phyloP scores from a whole-genome alignment of 2,329 filamentous ascomycete species.

The Lachnellula suecica region DNA sequence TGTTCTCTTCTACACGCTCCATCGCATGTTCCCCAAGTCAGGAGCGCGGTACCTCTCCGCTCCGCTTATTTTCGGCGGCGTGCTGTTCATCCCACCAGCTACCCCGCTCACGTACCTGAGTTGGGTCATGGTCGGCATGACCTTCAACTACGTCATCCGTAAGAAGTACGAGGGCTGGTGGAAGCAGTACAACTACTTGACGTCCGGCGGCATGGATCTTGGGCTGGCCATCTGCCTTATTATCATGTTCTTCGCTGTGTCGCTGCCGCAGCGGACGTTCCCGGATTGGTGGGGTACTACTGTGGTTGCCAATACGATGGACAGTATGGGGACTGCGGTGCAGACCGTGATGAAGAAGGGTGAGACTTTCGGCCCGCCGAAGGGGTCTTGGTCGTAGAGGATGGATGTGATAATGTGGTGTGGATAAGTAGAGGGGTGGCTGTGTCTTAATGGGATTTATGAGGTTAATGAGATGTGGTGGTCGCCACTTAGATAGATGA shows the following conservation, averaged over 20 bases:
- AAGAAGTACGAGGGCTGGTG: conserved; percentile 70
- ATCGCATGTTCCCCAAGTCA: conserved; percentile 60
- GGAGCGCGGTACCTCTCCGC: conserved; percentile 65
- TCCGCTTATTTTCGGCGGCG: conserved; percentile 67
- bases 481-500: too few species aligned
- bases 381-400: conserved; percentile 8
- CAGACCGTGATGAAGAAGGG: conserved; percentile 7
- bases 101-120: conserved; percentile 69
- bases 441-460: background rate
- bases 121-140: conserved; percentile 61
- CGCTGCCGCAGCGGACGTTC: conserved; percentile 51
- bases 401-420: background rate
- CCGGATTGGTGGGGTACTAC: conserved; percentile 52
- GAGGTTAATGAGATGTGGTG: too few species aligned
- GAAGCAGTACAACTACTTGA: conserved; percentile 76
- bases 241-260: conserved; percentile 68
- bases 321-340: conserved; percentile 8
- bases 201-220: conserved; percentile 68
- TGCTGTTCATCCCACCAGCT: conserved; percentile 64
- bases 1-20: conserved; percentile 53
- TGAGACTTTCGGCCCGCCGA: conserved; percentile 18
- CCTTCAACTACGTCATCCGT: conserved; percentile 69
- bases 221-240: conserved; percentile 66
- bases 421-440: background rate
- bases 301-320: conserved; percentile 33